Percentiles rank a stretch among this genome's conserved stretches.
Conservation (phyloP, 2,329 filamentous ascomycete species). For the Taxawa tesnikishii region DNA sequence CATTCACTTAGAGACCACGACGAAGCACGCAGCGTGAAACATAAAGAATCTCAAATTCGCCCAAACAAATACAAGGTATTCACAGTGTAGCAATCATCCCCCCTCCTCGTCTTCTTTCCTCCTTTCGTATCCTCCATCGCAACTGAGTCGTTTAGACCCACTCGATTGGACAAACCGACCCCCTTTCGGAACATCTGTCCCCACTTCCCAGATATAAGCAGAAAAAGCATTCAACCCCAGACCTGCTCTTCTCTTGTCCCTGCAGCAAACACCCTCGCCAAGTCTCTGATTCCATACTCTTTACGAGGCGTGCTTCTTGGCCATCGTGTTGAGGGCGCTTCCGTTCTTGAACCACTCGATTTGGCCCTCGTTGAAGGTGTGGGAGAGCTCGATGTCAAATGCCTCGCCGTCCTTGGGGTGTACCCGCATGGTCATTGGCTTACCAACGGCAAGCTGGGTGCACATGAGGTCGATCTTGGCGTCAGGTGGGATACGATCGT, state of each 20-base stretch:
- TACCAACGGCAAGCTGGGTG: conserved; percentile 82
- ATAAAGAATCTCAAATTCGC: too few species aligned
- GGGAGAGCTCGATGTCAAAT: conserved; percentile 73
- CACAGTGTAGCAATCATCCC: conserved; percentile 4
- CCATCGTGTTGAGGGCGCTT: conserved; percentile 96
- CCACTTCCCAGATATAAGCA: too few species aligned
- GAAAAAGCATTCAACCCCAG: too few species aligned
- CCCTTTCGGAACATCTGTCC: too few species aligned
- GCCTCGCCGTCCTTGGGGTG: conserved; percentile 68
- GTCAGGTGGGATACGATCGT: conserved; percentile 89
- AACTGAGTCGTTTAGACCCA: too few species aligned
- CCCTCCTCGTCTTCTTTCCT: conserved; percentile 2
- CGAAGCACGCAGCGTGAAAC: too few species aligned
- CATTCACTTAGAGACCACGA: too few species aligned
- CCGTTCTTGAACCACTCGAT: conserved; percentile 99
- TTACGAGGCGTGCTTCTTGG: conserved; percentile 41
- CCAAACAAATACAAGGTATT: conserved; percentile 9
- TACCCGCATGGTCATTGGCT: conserved; percentile 83
- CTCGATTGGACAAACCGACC: not conserved
- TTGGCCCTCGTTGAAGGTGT: conserved; percentile 98
- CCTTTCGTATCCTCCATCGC: too few species aligned
- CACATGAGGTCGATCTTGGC: conserved; percentile 84
- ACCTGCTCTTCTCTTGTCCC: too few species aligned
- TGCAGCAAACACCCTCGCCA: too few species aligned
- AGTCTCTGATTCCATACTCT: conserved; percentile 3